Percentiles rank a stretch among this genome's conserved stretches.
These are phyloP conservation scores for Saccharomycopsis amapae DNA, from an alignment of 805 yeast genomes.

Conservation along the genomic window DNA sequence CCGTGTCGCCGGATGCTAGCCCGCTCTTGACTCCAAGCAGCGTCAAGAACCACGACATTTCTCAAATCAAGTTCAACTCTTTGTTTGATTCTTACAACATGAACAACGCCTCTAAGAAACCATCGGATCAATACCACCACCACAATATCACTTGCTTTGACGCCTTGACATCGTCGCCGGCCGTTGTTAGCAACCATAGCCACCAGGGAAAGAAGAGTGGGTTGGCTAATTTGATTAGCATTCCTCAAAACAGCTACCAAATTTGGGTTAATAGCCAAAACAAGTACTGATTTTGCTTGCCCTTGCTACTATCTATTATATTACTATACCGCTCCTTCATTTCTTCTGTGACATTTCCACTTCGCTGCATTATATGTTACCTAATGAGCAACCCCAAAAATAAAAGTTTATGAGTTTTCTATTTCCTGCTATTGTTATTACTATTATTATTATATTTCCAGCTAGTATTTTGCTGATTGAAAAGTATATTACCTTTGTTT, in stretches of 20 bases:
- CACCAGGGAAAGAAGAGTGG: slow-evolving; percentile 1
- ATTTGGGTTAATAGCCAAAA: slow-evolving; percentile 19
- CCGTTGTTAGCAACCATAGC: slow-evolving; percentile 1
- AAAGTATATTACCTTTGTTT: too few relatives aligned
- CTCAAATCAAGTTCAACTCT: slow-evolving; percentile 13
- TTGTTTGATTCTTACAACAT: too few relatives aligned
- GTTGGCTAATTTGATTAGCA: slow-evolving; percentile 8
- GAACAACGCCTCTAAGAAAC: too few relatives aligned
- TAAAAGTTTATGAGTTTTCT: too few relatives aligned
- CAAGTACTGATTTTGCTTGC: not conserved
- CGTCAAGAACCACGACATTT: slow-evolving; percentile 1
- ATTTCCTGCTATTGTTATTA: too few relatives aligned
- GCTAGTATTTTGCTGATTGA: too few relatives aligned
- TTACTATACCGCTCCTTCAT: not conserved
- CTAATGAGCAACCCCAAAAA: too few relatives aligned
- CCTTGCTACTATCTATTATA: too few relatives aligned
- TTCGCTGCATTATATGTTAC: too few relatives aligned
- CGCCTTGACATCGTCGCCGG: not conserved
- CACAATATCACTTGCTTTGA: too few relatives aligned
- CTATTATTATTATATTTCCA: too few relatives aligned
- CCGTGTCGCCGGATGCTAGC: slow-evolving; percentile 11
- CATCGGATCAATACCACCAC: too few relatives aligned
- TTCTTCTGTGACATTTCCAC: not conserved
- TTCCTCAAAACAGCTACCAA: slow-evolving; percentile 20
- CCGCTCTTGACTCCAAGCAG: slow-evolving; percentile 16